Evolutionary conservation across 257 asterid genomes (phyloP), one percentile per base, ranked within the genome.

Genomic region (Solanum appendiculatum): DNA sequence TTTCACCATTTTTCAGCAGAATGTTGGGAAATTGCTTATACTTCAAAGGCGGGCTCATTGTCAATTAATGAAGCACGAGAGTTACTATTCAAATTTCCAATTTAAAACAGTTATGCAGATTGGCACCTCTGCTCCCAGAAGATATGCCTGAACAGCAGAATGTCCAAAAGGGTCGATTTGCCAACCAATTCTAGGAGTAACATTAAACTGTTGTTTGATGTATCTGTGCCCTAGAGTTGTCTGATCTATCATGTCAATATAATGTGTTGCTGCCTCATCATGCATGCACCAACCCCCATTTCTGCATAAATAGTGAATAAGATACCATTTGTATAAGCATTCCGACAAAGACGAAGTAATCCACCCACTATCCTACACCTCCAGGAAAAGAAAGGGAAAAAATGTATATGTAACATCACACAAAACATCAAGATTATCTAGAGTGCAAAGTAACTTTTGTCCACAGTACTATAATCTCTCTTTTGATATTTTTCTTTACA

Each of bases 241-340:
- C 91, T 96, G 99, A 88, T 97, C 99, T 88, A 97, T 95, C 99
- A 97, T 96, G 91, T 97, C 99, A 88, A 97, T 95, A 84, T 97
- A 97, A 92, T 95, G 99, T 3, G 98, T 89, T 20, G 98, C 88
- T 34, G 99, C 99, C 92, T 97, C 99, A 83, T 97, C 99, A 83
- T 97, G 99, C 99, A 96, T 96, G 88, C 99, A 97, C 96, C 92
- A 91, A 44, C 99, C 99, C 64, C 99, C 99, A 84, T 97, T 97
- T 93, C 99, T 97, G 91, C 92, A 89, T 46, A 60, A 54, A 68
- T 33, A 60, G 25, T 73, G 73, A 3, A 63, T 40, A 46, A 86
- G 40, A 33, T 10, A 63, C 33, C 51, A 66, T 33, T 21, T 66
- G 27, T n/a, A 37, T 46, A 16, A 5, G 75, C 42, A 27, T 60